Percentiles rank a stretch among this genome's conserved stretches.
These are phyloP conservation scores for Dactylellina sp. DNA, from an alignment of 2,329 filamentous ascomycete species.

Conservation along the genomic window DNA sequence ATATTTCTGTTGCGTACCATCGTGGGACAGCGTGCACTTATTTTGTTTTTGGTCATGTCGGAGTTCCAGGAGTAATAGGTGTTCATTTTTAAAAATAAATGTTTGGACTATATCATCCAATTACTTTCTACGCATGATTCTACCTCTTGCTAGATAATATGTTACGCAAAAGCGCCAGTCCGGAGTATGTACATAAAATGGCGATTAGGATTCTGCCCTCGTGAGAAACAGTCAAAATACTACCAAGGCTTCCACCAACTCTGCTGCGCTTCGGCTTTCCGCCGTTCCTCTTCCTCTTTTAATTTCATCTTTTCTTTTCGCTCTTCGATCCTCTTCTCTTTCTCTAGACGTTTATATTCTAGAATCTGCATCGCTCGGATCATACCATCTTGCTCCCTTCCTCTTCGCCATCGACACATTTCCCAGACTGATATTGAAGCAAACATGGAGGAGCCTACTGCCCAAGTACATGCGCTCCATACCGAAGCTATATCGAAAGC, in stretches of 20 bases:
- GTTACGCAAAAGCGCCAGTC: too few species aligned
- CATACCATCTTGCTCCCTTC: conserved; percentile 83
- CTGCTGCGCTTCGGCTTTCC: conserved; percentile 55
- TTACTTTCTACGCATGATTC: too few species aligned
- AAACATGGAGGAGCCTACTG: conserved; percentile 79
- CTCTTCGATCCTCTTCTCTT: conserved; percentile 68
- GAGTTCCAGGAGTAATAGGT: too few species aligned
- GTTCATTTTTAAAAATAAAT: too few species aligned
- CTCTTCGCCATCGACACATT: conserved; percentile 80
- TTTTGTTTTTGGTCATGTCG: neutral
- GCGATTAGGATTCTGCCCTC: too few species aligned
- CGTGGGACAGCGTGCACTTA: neutral
- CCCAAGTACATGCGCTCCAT: conserved; percentile 82
- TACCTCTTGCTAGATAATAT: too few species aligned
- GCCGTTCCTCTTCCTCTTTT: conserved; percentile 62
- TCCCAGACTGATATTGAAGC: conserved; percentile 81
- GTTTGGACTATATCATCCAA: too few species aligned
- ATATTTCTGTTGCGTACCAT: too few species aligned
- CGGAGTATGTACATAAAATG: too few species aligned
- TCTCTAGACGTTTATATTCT: conserved; percentile 76
- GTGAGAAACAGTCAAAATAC: too few species aligned
- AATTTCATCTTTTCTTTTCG: conserved; percentile 61
- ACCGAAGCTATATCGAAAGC: conserved; percentile 68
- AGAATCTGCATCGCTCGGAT: conserved; percentile 85
- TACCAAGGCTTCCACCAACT: conserved; percentile 60